Base-by-base conservation (phyloP, 106 monocot species). In the Iris macrosiphon region DNA sequence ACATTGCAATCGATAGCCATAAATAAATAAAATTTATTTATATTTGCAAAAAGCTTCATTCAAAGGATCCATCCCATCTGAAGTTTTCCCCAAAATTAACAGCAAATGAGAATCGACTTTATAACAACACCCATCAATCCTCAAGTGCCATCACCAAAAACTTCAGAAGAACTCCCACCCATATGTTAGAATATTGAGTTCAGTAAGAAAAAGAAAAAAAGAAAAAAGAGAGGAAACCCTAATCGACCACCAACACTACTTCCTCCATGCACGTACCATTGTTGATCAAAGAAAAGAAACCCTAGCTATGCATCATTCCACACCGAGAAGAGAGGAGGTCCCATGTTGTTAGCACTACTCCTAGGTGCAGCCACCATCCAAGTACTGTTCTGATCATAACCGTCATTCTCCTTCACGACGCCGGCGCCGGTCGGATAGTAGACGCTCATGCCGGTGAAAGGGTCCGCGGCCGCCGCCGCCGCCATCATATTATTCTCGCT, bases 31-130 rank as follows among this genome's bases (percentile, higher is more conserved):
- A n/a, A n/a, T n/a, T n/a, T n/a, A n/a, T n/a, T n/a, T n/a, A n/a
- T n/a, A n/a, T n/a, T n/a, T n/a, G n/a, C n/a, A n/a, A n/a, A n/a
- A n/a, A n/a, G n/a, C n/a, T n/a, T n/a, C n/a, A n/a, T n/a, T n/a
- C n/a, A n/a, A n/a, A n/a, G n/a, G n/a, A n/a, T n/a, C n/a, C n/a
- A n/a, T n/a, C n/a, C n/a, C n/a, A n/a, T n/a, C n/a, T n/a, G n/a
- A n/a, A n/a, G n/a, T n/a, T n/a, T n/a, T n/a, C 71, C 81, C 81
- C 87, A 87, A 87, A 87, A 87, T 60, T 87, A 71, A 87, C 71
- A 71, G 67, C 81, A 65, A 47, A 31, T 40, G 49, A 66, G 38
- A 33, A 18, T 40, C 27, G 15, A n/a, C 31, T 29, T 34, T 10
- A 39, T 18, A n/a, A 31, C 26, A 19, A n/a, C 31, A 60, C 4